These are phyloP conservation scores for Mycena rosella DNA, from an alignment of 768 basidiomycete genomes.

Conservation along the genomic window DNA sequence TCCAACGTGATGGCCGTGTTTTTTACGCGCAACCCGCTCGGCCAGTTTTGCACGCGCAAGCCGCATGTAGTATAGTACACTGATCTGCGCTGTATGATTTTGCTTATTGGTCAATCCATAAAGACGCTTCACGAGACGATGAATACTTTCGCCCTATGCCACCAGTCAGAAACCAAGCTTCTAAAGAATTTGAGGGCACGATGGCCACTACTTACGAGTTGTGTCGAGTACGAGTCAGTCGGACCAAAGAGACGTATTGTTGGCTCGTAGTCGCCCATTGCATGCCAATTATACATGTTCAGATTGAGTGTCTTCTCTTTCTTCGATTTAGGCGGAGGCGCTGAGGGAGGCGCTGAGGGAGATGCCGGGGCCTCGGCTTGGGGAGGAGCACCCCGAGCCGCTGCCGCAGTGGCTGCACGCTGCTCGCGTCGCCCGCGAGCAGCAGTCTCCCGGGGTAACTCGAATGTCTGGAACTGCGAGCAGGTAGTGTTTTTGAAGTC, in stretches of 20 bases:
- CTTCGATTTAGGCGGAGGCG: neutral
- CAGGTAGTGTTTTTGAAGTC: slow-evolving; percentile 43
- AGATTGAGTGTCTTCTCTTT: slow-evolving; percentile 41
- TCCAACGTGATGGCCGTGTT: neutral
- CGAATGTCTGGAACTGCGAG: slow-evolving; percentile 40
- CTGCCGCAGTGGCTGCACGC: slow-evolving; percentile 1
- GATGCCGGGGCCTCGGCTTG: no score
- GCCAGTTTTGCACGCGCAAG: slow-evolving; percentile 5
- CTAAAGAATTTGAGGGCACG: no score
- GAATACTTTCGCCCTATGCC: slow-evolving; percentile 59
- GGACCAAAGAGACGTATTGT: slow-evolving; percentile 41
- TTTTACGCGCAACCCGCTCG: neutral
- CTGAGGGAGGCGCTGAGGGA: neutral
- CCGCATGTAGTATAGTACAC: slow-evolving; percentile 34
- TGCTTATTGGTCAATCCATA: slow-evolving; percentile 54
- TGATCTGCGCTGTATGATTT: slow-evolving; percentile 45
- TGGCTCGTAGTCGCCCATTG: slow-evolving; percentile 38
- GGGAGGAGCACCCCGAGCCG: no score
- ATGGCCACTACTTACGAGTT: slow-evolving; percentile 29
- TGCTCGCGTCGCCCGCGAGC: slow-evolving; percentile 33
- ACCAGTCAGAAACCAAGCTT: no score
- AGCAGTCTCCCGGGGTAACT: slow-evolving; percentile 45
- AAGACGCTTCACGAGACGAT: slow-evolving; percentile 55
- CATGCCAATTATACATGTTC: slow-evolving; percentile 46
- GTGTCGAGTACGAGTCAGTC: slow-evolving; percentile 41